Evolutionary conservation across 2,329 filamentous ascomycete species (phyloP), one percentile per base, ranked within the genome.

Genomic region (Ophiobolus disseminans): DNA sequence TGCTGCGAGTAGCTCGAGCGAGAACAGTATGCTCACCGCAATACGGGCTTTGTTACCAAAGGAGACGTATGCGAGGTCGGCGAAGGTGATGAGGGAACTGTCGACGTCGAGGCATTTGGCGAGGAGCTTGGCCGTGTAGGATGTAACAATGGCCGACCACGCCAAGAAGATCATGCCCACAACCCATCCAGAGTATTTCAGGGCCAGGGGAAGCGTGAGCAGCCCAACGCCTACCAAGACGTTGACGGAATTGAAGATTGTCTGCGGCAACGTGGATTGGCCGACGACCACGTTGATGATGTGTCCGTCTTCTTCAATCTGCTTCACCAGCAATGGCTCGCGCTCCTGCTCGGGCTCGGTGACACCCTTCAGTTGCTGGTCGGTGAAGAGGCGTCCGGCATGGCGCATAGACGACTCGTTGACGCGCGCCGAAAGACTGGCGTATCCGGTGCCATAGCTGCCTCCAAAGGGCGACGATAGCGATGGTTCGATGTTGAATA

Each of bases 181-280:
- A 31, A 96, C 74, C 92, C 92, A 96, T 40, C 91, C 93, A 10
- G 90, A 86, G 71, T 96, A 91, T 64, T 87, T 90, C 64, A 97
- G 79, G 5, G 90, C 93, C 66, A 97, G 82, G 5, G 93, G 94
- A 44, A 99, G 78, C 72, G 90, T 95, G 40, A 99, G 80, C 22
- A 99, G 77, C 1, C 93, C 93, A 22, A 99, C 87, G 13, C 92
- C 92, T 53, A 97, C 93, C 50, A 97, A 78, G 40, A 95, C 90
- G 59, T 96, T 96, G 69, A 93, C 93, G 3, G 91, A 95, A 75
- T 99, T 99, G 80, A 97, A 96, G 54, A 97, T 83, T 5, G 93
- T 97, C 76, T 97, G 93, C 0, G 91, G 91, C 13, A 97, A 80
- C 1, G 93, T 99, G n/a, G 91, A 96, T 76, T 95, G 91, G 30